Base-by-base conservation (phyloP, 257 asterid genomes). In the Nicotiana knightiana region DNA sequence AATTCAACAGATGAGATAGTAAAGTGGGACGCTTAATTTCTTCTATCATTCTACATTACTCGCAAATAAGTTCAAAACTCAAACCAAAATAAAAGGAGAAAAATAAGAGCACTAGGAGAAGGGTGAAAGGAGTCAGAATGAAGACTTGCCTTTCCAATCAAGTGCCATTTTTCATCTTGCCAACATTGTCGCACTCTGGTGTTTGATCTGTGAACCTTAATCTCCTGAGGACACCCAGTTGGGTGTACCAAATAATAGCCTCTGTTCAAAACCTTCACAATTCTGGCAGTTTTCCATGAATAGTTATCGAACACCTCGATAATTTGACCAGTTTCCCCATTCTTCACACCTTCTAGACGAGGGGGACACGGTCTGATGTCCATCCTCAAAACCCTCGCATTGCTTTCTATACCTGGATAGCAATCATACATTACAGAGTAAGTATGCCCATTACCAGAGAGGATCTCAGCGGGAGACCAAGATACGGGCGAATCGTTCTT, bases 201-300 rank as follows among this genome's bases (percentile, higher is more conserved):
- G 76, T 89, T 82, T 18, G 37, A 82, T 71, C 68, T 83, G 65
- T 55, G 26, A 28, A 89, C 88, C 57, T 67, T 81, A 79, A 87
- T 79, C 73, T 87, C 88, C 15, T 82, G 66, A 10, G 79, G 37
- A 51, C 84, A 85, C 11, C 91, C 91, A 35, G 85, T 87, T n/a
- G 79, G 82, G 70, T 88, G 85, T 54, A 85, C 90, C 83, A 87
- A 54, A 75, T 81, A 82, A 16, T 48, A 57, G 66, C 81, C 75
- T 16, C 54, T 76, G 37, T 62, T 51, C 63, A 85, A 81, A 66
- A 87, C 84, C 83, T 68, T 87, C 15, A 87, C 75, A 48, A 89
- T 85, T 35, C 83, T 87, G 13, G 91, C 89, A 88, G 86, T 82
- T 81, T 77, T 89, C 91, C 91, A 89, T 12, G 86, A 83, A 66